Evolutionary conservation across 768 basidiomycete genomes (phyloP).

Genomic region (Clavulina sp.): DNA sequence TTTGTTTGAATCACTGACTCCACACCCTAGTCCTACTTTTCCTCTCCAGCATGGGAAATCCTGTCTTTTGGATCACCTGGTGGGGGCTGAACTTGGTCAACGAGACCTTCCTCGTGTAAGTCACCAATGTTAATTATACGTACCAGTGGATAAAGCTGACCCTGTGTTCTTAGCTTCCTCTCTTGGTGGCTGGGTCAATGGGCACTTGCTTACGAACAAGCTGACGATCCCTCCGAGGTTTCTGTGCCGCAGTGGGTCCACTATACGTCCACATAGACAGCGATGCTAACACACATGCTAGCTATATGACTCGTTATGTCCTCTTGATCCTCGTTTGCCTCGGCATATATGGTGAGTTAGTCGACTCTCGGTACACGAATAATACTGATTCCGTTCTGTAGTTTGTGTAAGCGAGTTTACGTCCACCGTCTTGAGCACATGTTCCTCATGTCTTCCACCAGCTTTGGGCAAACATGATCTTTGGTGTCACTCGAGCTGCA

Average conservation of each 20-base stretch:
- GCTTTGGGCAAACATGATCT: constrained; percentile 2
- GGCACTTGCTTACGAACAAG: constrained; percentile 4
- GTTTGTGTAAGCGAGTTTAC: constrained; percentile 15
- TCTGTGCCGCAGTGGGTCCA: constrained; percentile 12
- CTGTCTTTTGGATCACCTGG: background rate
- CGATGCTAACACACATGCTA: too few species aligned
- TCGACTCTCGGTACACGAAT: too few species aligned
- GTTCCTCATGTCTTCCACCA: constrained; percentile 20
- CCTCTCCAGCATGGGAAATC: background rate
- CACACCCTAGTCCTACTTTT: constrained; percentile 1
- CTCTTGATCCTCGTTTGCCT: too few species aligned
- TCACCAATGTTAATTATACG: constrained; percentile 18
- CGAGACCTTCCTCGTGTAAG: constrained; percentile 11
- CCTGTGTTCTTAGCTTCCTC: background rate
- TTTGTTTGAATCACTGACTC: background rate
- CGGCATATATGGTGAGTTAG: constrained; percentile 15
- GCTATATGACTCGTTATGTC: too few species aligned
- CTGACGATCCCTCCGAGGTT: constrained; percentile 19
- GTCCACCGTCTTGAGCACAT: constrained; percentile 16
- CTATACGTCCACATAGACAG: too few species aligned
- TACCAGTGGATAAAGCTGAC: constrained; percentile 10
- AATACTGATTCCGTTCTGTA: constrained; percentile 17
- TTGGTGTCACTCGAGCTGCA: background rate
- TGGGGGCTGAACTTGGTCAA: too few species aligned
- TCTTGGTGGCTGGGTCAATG: constrained; percentile 27